Base-by-base conservation (phyloP, 2,329 filamentous ascomycete species). In the Teratosphaeria destructans region DNA sequence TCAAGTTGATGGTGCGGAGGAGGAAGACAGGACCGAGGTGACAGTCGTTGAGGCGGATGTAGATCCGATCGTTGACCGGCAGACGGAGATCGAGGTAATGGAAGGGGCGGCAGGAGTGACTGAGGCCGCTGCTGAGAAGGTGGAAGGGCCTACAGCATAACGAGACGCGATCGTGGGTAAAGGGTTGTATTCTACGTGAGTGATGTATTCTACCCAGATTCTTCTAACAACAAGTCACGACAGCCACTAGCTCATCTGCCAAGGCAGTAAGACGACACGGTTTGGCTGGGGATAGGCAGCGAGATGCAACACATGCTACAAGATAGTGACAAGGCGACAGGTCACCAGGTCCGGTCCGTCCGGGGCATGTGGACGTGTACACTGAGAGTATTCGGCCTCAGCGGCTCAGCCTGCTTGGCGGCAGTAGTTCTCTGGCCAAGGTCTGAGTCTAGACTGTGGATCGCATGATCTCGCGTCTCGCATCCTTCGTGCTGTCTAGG, bases 1-100 rank as follows among this genome's bases (percentile, higher is more conserved):
- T 61, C 8, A 67, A 67, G 32, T 58, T 63, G 43, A 59, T 64
- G 43, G 60, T 64, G 19, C 63, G 65, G 35, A 63, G 67, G 56
- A 59, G 60, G 26, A n/a, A 54, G 43, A 56, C 10, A 8, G 55
- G 53, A 53, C 43, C 8, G 43, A 49, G 43, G 43, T 49, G 6
- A 49, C 43, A 10, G 16, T 49, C n/a, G 23, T 49, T 23, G 43
- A 49, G 19, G 43, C 43, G 16, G 43, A 49, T 1, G 16, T n/a
- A 19, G 43, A 49, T 23, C 43, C 43, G 6, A n/a, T 23, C 8
- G 43, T 49, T 19, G 10, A 10, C 7, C 12, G 37, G 11, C 12
- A 43, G 11, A 43, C 37, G 37, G 6, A 43, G 37, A 12, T 39
- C 35, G 35, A 39, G 35, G 35, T 1, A 32, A 32, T 5, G 29